Base-by-base conservation (phyloP, 495 filamentous ascomycete genomes). In the Hypoxylon cercidicola region DNA sequence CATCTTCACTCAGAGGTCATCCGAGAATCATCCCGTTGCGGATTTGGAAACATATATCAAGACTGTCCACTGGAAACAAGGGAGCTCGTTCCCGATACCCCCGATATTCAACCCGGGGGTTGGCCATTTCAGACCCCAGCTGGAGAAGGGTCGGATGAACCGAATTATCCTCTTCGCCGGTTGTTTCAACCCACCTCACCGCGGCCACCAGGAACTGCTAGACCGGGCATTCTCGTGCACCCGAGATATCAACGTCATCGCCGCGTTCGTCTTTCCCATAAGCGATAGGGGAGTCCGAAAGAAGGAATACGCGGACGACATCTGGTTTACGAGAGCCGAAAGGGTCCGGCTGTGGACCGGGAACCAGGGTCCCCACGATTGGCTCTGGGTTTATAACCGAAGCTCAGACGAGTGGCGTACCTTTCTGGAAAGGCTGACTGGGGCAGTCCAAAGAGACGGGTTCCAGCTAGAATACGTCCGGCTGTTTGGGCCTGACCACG, bases 171-270 rank as follows among this genome's bases (percentile, higher is more conserved):
- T 61, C 7, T 61, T 54, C 49, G 0, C 15, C 9, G 58, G 58
- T 20, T 61, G 58, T 39, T 61, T 61, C 48, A 61, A 61, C 30
- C 58, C 58, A n/a, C 48, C 49, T 1, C 58, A 61, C 32, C 40
- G 13, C 3, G 19, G 19, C 30, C 58, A 61, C 9, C 48, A 40
- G 43, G 49, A 28, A 39, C 15, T 61, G 9, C 25, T 61, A 12
- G 39, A 54, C 30, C 48, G n/a, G 4, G 48, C 40, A 16, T 54
- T 53, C 28, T 39, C 39, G 5, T 54, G 49, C 47, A 25, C 12
- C 6, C 48, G 53, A 28, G 58, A 61, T 20, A 20, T 61, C 7
- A 46, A 61, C 28, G 41, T 61, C 1, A 47, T 61, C 28, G 58
- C 58, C 19, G 58, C 58, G 19, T 47, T 61, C 32, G 40, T 61